phyloP scores from a whole-genome alignment of 2,329 filamentous ascomycete genomes.

The Colletotrichum musae region DNA sequence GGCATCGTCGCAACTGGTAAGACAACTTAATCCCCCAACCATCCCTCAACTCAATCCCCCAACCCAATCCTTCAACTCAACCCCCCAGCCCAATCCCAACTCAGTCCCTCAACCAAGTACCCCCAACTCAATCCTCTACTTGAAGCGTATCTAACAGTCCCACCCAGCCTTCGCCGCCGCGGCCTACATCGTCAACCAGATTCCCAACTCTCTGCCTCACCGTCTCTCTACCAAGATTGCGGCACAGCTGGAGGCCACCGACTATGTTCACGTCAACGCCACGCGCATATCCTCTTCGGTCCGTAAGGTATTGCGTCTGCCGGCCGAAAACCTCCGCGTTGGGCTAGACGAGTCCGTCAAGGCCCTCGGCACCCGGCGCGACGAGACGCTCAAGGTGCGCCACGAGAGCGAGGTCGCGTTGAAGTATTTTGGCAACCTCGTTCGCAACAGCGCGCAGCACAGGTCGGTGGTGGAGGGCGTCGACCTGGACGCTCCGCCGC shows the following conservation, averaged over 20 bases:
- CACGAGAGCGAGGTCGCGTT: constrained; percentile 87
- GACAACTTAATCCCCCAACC: too few relatives aligned
- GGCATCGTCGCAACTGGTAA: constrained; percentile 84
- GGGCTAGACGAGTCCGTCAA: constrained; percentile 89
- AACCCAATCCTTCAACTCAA: too few relatives aligned
- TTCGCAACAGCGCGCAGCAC: constrained; percentile 73
- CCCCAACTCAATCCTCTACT: too few relatives aligned
- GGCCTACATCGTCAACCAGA: constrained; percentile 87
- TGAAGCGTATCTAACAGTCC: constrained; percentile 50
- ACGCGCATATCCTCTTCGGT: constrained; percentile 87
- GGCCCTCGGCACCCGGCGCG: constrained; percentile 81
- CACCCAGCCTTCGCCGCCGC: constrained; percentile 80
- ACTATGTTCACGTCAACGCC: constrained; percentile 94
- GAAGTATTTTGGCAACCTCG: constrained; percentile 92
- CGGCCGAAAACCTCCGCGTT: constrained; percentile 87
- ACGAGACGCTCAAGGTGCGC: constrained; percentile 86
- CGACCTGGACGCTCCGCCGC: constrained; percentile 69
- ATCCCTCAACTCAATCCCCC: too few relatives aligned
- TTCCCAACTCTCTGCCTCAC: constrained; percentile 89
- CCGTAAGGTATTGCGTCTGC: constrained; percentile 88
- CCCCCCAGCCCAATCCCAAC: too few relatives aligned
- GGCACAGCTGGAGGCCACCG: constrained; percentile 82
- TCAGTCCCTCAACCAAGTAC: too few relatives aligned
- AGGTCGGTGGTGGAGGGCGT: constrained; percentile 64
- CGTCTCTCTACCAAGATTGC: constrained; percentile 90